Base-by-base conservation (phyloP, 2,329 filamentous ascomycete species). In the Metarhizium brunneum region DNA sequence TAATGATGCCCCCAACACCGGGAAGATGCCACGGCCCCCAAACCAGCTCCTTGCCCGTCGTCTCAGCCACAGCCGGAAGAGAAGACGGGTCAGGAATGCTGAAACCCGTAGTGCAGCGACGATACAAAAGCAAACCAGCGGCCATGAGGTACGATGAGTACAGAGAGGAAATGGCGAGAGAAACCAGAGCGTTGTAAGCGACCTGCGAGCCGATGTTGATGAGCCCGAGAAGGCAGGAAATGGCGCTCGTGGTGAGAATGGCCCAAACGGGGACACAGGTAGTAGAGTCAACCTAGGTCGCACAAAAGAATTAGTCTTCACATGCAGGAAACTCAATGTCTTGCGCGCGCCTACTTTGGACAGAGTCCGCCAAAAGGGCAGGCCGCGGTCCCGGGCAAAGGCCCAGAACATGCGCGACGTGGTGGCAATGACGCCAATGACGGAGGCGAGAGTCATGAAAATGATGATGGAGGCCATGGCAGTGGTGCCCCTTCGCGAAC, bases 391-490 rank as follows among this genome's bases (percentile, higher is more conserved):
- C 4, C 68, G 63, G 1, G 68, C 62, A 60, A 83, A 83, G 0
- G 80, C 77, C 76, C 77, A 83, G 14, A 79, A 74, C 55, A 81
- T 75, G 16, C 81, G 73, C 0, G 81, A 83, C 0, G 81, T 80
- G 0, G 83, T 78, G 2, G 78, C 79, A 0, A 85, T 74, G 57
- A 80, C 77, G 1, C 76, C 76, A 20, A 81, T 76, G n/a, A 74
- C 77, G 42, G 75, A 75, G n/a, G 72, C 76, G 1, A 74, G 73
- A 4, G 76, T 67, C 45, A 79, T 74, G 29, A 80, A 65, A 3
- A 81, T 71, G 4, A 82, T 66, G n/a, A 83, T 71, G 5, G 71
- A 65, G 0, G 74, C 71, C 75, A 83, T 80, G 25, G 76, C 73
- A 1, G 74, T 74, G 0, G 79, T 74, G 0, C 74, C 79, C 2